phyloP scores from a whole-genome alignment of 176 grass and related monocot genomes.

The barley (Hordeum vulgare) region MorexV3_pseudomolecules_assembly NC_058519.1:590089405-590089904 shows the following conservation, averaged over 20 bases:
- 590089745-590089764: slow-evolving; percentile 81
- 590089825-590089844: slow-evolving; percentile 96
- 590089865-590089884: neutral
- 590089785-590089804: slow-evolving; percentile 71
- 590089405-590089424: slow-evolving; percentile 69
- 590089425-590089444: slow-evolving; percentile 87
- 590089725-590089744: slow-evolving; percentile 58
- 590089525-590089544: slow-evolving; percentile 78
- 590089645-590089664: slow-evolving; percentile 79
- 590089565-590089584: slow-evolving; percentile 89
- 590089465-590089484: neutral
- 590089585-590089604: slow-evolving; percentile 75
- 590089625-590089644: slow-evolving; percentile 92
- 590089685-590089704: slow-evolving; percentile 84
- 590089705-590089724: slow-evolving; percentile 85
- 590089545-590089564: slow-evolving; percentile 80
- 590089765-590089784: slow-evolving; percentile 96
- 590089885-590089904: neutral
- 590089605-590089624: slow-evolving; percentile 77
- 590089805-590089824: slow-evolving; percentile 97
- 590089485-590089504: slow-evolving; percentile 18
- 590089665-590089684: slow-evolving; percentile 77
- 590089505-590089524: slow-evolving; percentile 16
- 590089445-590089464: slow-evolving; percentile 48
- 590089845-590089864: slow-evolving; percentile 86